Evolutionary conservation across 1,284 basidiomycete species (phyloP).

Genomic region (Agroathelia rolfsii): DNA sequence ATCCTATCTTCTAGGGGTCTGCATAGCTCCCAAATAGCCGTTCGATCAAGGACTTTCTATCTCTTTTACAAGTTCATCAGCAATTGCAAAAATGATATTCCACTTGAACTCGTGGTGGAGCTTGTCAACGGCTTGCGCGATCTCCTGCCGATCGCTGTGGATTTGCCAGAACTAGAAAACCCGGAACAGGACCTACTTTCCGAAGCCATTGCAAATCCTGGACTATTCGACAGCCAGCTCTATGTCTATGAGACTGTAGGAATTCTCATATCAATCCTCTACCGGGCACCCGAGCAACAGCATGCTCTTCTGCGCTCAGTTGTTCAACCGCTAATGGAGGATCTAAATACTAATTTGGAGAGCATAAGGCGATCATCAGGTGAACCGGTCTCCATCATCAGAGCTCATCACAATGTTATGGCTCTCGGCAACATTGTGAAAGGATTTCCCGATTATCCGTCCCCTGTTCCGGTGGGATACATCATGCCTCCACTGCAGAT

Average conservation of each 20-base stretch:
- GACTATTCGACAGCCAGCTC: constrained; percentile 83
- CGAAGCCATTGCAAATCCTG: constrained; percentile 71
- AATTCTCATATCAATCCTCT: constrained; percentile 72
- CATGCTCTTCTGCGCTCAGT: constrained; percentile 67
- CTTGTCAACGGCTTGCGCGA: constrained; percentile 74
- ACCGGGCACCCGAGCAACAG: constrained; percentile 62
- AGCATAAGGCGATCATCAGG: constrained; percentile 40
- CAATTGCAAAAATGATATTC: constrained; percentile 75
- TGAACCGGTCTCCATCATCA: constrained; percentile 70
- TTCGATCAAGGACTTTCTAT: constrained; percentile 82
- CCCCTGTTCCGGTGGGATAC: constrained; percentile 53
- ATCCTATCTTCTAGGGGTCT: constrained; percentile 57
- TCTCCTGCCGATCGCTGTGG: constrained; percentile 53
- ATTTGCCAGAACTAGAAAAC: constrained; percentile 59
- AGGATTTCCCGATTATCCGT: constrained; percentile 88
- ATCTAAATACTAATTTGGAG: constrained; percentile 64
- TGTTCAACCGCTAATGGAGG: constrained; percentile 74
- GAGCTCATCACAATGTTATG: constrained; percentile 93
- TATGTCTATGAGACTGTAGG: constrained; percentile 94
- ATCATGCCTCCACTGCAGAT: constrained; percentile 72
- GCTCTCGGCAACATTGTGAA: constrained; percentile 93
- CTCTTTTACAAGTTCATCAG: constrained; percentile 91
- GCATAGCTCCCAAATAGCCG: constrained; percentile 66
- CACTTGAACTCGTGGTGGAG: constrained; percentile 58
- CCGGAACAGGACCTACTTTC: constrained; percentile 56